These are phyloP conservation scores for Penicillium sp. DNA, from an alignment of 2,329 filamentous ascomycete species.

Conservation along the genomic window DNA sequence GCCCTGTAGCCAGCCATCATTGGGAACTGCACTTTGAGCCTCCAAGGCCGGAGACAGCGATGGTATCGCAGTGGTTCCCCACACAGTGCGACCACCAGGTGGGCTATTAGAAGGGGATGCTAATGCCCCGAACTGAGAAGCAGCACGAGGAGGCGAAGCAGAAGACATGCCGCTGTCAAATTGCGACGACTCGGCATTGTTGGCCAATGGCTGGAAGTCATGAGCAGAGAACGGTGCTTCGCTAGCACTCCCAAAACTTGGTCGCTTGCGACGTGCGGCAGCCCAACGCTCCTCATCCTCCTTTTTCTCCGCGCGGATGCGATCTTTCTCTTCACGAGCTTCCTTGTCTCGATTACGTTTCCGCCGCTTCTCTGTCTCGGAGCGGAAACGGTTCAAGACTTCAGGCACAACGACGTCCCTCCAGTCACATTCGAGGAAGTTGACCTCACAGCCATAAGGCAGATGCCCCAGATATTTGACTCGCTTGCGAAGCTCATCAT, in stretches of 20 bases:
- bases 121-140: constrained; percentile 56
- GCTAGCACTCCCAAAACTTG: constrained; percentile 50
- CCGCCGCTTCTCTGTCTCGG: constrained; percentile 74
- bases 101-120: constrained; percentile 83
- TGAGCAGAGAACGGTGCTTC: constrained; percentile 58
- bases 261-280: constrained; percentile 65
- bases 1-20: constrained; percentile 86
- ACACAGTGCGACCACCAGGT: constrained; percentile 76
- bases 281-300: constrained; percentile 72
- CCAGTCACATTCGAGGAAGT: constrained; percentile 93
- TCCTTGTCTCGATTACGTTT: constrained; percentile 83
- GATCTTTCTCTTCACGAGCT: constrained; percentile 81
- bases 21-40: constrained; percentile 45
- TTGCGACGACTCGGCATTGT: constrained; percentile 35
- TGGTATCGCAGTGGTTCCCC: constrained; percentile 77
- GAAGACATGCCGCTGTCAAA: constrained; percentile 41
- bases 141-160: constrained; percentile 48
- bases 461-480: constrained; percentile 87
- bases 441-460: constrained; percentile 87
- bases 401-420: constrained; percentile 80
- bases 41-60: constrained; percentile 60
- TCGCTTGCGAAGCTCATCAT: constrained; percentile 79
- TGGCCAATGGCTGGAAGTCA: constrained; percentile 67
- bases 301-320: constrained; percentile 76
- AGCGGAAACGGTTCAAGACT: constrained; percentile 73